These are phyloP conservation scores for Serendipita sp. DNA, from an alignment of 768 basidiomycete genomes.

Conservation along the genomic window DNA sequence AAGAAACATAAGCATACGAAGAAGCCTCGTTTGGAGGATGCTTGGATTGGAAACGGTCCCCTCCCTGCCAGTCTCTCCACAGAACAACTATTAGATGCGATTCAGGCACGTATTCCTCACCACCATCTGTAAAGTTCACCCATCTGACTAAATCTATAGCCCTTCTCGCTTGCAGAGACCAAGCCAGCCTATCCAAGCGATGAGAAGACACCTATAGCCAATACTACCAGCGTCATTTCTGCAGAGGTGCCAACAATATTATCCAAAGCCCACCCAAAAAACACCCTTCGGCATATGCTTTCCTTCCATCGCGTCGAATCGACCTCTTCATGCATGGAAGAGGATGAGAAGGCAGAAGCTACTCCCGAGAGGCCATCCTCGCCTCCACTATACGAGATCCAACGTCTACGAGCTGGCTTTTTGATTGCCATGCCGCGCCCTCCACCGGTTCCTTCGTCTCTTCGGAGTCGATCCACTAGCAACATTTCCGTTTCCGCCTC, in stretches of 20 bases:
- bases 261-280: neutral
- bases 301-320: neutral
- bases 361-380: neutral
- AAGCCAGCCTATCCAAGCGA: neutral
- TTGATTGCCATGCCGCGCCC: neutral
- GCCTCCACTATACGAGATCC: neutral
- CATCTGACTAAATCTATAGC: neutral
- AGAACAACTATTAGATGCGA: neutral
- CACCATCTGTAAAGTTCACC: neutral
- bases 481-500: neutral
- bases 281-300: neutral
- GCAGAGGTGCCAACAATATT: too few species aligned
- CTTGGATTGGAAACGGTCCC: neutral
- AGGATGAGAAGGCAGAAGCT: neutral
- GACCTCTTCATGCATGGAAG: neutral
- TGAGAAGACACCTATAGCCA: neutral
- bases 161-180: neutral
- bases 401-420: neutral
- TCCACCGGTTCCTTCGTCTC: neutral
- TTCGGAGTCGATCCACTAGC: neutral
- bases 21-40: neutral
- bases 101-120: neutral
- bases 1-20: neutral
- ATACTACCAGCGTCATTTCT: neutral
- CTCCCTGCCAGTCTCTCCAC: neutral